Base-by-base conservation (phyloP, 2,329 filamentous ascomycete species). In the Colletotrichum sansevieriae region DNA sequence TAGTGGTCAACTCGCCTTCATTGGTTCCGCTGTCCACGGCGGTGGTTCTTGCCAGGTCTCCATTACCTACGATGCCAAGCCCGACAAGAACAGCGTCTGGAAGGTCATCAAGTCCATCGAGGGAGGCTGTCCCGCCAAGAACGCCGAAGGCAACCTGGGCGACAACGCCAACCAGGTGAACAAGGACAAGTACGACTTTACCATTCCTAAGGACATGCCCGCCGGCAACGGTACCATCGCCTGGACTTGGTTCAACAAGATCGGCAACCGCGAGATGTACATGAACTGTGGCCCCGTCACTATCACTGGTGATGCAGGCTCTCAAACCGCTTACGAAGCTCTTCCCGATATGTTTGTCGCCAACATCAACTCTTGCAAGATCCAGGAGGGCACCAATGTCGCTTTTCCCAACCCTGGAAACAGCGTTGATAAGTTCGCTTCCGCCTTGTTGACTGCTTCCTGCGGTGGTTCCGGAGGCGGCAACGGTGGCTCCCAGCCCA, bases 201-300 rank as follows among this genome's bases (percentile, higher is more conserved):
- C 81, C 0, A 88, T 98, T 6, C 95, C 95, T 0, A 78, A 85
- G 0, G 87, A 90, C 22, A 85, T 98, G 54, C 88, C 90, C 9
- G 82, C 90, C 1, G 96, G 95, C 4, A 87, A 94, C 46, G 95
- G 92, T 29, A 92, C 90, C 0, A 84, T 98, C 5, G 93, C 93
- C 0, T 98, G 95, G 94, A 94, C 94, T 0, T 98, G 96, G 96
- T 89, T 97, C 80, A 98, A 98, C 84, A 92, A 91, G 68, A 76
- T 97, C 10, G 96, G 96, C 3, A 97, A 97, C 83, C 91, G 95
- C 1, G 96, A 98, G 78, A 94, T 97, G 86, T 98, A 98, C 85
- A 97, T 97, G 94, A 97, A 97, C 86, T 99, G 95, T 74, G 93
- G 92, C 0, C 89, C 93, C 0, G 79, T 97, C 55, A 86, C 84